Percentiles rank a stretch among this genome's conserved stretches.
Evolutionary conservation across 2,329 filamentous ascomycete genomes (phyloP).

Genomic region (Tolypocladium inflatum): DNA sequence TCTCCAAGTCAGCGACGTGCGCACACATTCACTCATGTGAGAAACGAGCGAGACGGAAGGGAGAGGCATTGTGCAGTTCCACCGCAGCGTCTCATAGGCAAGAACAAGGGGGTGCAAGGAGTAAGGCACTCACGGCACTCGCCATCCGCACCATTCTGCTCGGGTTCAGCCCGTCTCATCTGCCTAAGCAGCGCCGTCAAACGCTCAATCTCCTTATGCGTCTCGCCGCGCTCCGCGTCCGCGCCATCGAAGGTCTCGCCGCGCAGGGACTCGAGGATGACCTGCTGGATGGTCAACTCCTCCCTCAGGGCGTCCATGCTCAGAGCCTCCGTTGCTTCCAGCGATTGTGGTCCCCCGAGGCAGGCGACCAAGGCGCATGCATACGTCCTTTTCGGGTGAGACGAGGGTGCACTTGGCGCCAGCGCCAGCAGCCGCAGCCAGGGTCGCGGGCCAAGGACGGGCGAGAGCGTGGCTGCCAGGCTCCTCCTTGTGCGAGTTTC

Average conservation of each 20-base stretch:
- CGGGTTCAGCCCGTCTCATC: neutral
- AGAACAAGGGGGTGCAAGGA: neutral
- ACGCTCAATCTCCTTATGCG: conserved; percentile 15
- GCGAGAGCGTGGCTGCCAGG: neutral
- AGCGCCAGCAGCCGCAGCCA: neutral
- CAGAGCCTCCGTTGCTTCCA: conserved; percentile 6
- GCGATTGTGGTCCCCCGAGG: conserved; percentile 7
- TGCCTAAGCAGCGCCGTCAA: conserved; percentile 20
- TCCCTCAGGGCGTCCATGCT: conserved; percentile 22
- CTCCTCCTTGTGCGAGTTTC: neutral
- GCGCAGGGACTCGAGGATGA: conserved; percentile 32
- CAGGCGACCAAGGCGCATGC: conserved; percentile 5
- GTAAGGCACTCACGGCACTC: neutral
- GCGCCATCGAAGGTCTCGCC: conserved; percentile 15
- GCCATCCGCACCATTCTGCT: neutral
- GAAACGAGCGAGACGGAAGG: neutral
- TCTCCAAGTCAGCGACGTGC: neutral
- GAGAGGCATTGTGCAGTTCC: neutral
- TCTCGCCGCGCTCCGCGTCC: conserved; percentile 18
- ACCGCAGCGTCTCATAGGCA: neutral
- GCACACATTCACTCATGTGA: neutral
- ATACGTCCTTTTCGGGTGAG: neutral
- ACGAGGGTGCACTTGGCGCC: neutral
- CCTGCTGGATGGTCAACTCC: conserved; percentile 31
- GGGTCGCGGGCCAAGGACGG: neutral